phyloP scores from a whole-genome alignment of 345 rosid species.

The Euphorbia pulcherrima region DNA sequence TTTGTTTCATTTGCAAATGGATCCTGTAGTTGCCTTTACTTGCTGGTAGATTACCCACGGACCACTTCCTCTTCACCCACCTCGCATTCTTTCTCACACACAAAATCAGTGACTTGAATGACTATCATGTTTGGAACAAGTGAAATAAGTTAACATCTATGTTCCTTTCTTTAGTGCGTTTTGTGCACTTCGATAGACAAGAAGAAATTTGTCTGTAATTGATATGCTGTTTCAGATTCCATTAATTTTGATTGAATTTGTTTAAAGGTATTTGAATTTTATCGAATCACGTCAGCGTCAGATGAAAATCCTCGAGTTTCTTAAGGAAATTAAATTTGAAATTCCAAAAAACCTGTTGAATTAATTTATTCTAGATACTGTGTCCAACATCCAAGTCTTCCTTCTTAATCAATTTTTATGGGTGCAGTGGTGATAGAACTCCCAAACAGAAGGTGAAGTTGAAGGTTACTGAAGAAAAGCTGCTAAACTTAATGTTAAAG shows the following conservation, averaged over 20 bases:
- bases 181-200: neutral
- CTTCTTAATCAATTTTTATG: constrained; percentile 12
- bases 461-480: constrained; percentile 94
- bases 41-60: neutral
- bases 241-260: neutral
- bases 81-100: neutral
- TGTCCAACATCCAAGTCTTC: neutral
- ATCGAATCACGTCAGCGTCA: neutral
- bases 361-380: neutral
- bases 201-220: neutral
- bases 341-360: neutral
- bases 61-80: too few species aligned
- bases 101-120: neutral
- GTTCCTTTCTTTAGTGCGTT: neutral
- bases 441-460: constrained; percentile 99
- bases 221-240: constrained; percentile 6
- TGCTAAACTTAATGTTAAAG: constrained; percentile 89
- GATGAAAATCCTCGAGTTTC: neutral
- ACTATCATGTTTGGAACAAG: neutral
- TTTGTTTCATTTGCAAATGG: neutral
- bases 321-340: neutral
- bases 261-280: neutral
- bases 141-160: neutral
- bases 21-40: neutral
- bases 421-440: constrained; percentile 93